A percentile compares a stretch with the other conserved stretches of the same genome.
Evolutionary conservation across 768 basidiomycete species (phyloP).

Genomic region (Mrakia frigida): DNA sequence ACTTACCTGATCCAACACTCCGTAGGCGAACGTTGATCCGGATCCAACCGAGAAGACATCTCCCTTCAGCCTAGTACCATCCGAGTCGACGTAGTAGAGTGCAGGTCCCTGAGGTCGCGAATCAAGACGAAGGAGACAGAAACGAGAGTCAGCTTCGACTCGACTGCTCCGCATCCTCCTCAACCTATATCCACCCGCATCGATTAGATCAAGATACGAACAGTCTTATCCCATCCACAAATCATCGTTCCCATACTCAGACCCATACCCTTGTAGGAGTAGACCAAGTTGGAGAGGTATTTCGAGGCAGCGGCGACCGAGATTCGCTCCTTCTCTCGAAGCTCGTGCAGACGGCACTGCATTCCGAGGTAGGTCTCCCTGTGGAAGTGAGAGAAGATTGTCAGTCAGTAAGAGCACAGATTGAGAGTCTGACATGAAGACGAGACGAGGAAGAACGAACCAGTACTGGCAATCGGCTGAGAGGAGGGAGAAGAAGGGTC

Average conservation of each 20-base stretch:
- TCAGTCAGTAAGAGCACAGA: not conserved
- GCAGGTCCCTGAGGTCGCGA: slow-evolving; percentile 65
- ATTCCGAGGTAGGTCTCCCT: slow-evolving; percentile 99
- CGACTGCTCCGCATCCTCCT: not conserved
- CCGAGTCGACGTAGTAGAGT: slow-evolving; percentile 95
- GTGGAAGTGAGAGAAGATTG: slow-evolving; percentile 46
- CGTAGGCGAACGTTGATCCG: slow-evolving; percentile 97
- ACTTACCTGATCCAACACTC: slow-evolving; percentile 93
- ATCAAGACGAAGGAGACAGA: not conserved
- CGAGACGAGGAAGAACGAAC: not conserved
- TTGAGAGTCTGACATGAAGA: not conserved
- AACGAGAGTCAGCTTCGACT: not conserved
- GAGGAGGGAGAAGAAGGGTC: slow-evolving; percentile 16
- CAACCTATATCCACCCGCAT: no score
- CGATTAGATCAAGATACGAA: no score
- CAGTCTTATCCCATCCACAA: slow-evolving; percentile 99
- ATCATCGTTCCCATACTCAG: slow-evolving; percentile 99
- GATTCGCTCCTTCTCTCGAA: slow-evolving; percentile 90
- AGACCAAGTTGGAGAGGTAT: slow-evolving; percentile 93
- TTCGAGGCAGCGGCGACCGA: slow-evolving; percentile 99
- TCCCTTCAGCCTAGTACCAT: slow-evolving; percentile 90
- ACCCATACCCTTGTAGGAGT: slow-evolving; percentile 98
- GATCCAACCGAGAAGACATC: slow-evolving; percentile 98
- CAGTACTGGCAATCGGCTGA: slow-evolving; percentile 29
- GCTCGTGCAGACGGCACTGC: slow-evolving; percentile 92